These are phyloP conservation scores for Lentinula aciculospora DNA, from an alignment of 768 basidiomycete genomes.

Conservation along the genomic window DNA sequence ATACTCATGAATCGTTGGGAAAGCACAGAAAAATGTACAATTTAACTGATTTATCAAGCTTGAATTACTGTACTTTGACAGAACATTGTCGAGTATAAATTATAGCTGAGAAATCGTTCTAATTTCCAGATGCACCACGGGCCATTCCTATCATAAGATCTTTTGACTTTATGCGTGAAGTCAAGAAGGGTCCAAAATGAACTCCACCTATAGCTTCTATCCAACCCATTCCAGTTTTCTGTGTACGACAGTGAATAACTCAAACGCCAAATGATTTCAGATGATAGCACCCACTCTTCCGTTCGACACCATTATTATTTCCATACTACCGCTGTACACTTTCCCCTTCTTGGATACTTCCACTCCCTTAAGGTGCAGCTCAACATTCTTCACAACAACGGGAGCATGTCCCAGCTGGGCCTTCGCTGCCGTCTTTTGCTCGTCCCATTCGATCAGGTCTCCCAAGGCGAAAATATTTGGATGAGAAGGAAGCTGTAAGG, in stretches of 20 bases:
- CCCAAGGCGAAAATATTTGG: conserved; percentile 59
- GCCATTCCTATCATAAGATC: conserved; percentile 15
- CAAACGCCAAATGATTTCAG: background rate
- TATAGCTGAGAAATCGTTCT: background rate
- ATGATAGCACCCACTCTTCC: conserved; percentile 32
- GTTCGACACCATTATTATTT: conserved; percentile 47
- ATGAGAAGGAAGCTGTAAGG: conserved; percentile 48
- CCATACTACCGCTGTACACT: conserved; percentile 41
- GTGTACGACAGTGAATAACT: background rate
- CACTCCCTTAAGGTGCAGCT: conserved; percentile 36
- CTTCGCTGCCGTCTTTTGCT: conserved; percentile 57
- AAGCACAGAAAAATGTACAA: no score
- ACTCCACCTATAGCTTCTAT: conserved; percentile 42
- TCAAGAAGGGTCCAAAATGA: conserved; percentile 38
- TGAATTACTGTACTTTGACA: no score
- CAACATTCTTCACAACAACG: conserved; percentile 44
- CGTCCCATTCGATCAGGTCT: conserved; percentile 57
- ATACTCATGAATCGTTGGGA: no score
- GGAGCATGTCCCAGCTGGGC: conserved; percentile 33
- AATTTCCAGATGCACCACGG: background rate
- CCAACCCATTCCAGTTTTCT: conserved; percentile 39
- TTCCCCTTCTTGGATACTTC: conserved; percentile 23
- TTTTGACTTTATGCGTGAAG: conserved; percentile 36
- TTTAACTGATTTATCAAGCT: no score
- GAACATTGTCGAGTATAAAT: background rate